Base-by-base conservation (phyloP, 2,329 filamentous ascomycete genomes). In the Stachybotrys echinatus region DNA sequence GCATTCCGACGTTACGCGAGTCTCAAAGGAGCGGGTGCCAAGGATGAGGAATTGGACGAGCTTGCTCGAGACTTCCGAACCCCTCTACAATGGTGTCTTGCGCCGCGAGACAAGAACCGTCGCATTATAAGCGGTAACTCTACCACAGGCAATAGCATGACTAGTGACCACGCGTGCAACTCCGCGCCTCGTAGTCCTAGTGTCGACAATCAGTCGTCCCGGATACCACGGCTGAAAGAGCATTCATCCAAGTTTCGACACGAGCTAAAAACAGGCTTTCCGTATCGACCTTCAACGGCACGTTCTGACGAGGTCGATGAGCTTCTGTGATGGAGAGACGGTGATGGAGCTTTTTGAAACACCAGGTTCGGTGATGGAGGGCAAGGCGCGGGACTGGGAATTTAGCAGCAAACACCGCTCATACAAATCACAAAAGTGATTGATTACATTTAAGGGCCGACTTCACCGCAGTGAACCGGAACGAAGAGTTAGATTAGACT, bases 1-100 rank as follows among this genome's bases (percentile, higher is more conserved):
- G 67, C 65, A 2, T 64, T 74, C 18, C 62, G 61, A 48, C 58
- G 60, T 19, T 71, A 70, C 46, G 55, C 57, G 10, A 52, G 54
- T 21, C 49, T 62, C 5, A 57, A 57, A 23, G 50, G 54, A 14
- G 39, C 52, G 21, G 54, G 52, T 3, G 47, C 49, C 12, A 42
- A 19, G 6, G 37, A 55, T 3, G 51, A 59, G 12, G 60, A 65
- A 22, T 45, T 55, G 14, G 63, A 71, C 47, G 67, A 72, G 50
- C 58, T 67, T 21, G 58, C 61, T 3, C 50, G 51, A 21, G 56
- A 50, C 8, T 55, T 54, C 38, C 10, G 14, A 14, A 22, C 52
- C 6, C 49, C 55, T 6, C 19, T 48, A n/a, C 45, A 50, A 6
- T 45, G 52, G 12, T 49, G 53, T 4, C 47, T 66, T 18, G 53